Evolutionary conservation across 1,139 yeast genomes (phyloP).

Genomic region (Taphrina flavorubra): DNA sequence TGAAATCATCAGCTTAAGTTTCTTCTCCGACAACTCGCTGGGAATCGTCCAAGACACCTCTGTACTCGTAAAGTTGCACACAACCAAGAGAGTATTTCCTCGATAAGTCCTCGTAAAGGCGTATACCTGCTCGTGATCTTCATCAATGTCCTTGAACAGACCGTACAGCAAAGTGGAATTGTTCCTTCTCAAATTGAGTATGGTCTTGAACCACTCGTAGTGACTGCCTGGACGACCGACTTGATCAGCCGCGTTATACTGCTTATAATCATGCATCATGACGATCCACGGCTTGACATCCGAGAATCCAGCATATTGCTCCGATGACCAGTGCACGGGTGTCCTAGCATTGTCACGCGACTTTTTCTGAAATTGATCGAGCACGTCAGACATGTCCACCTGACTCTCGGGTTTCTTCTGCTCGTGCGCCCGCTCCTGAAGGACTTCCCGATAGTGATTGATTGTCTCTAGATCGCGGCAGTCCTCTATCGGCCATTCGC

Average conservation of each 20-base stretch:
- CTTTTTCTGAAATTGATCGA: conserved; percentile 48
- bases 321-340: conserved; percentile 63
- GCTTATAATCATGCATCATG: conserved; percentile 59
- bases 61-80: conserved; percentile 29
- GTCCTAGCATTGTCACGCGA: conserved; percentile 62
- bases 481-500: conserved; percentile 60
- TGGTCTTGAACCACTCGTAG: conserved; percentile 57
- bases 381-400: conserved; percentile 50
- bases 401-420: conserved; percentile 51
- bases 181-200: conserved; percentile 57
- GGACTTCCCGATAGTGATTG: conserved; percentile 48
- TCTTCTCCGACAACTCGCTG: not conserved
- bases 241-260: conserved; percentile 60
- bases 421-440: conserved; percentile 50
- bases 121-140: conserved; percentile 32
- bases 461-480: conserved; percentile 60
- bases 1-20: conserved; percentile 2
- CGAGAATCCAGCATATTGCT: conserved; percentile 59
- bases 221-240: conserved; percentile 58
- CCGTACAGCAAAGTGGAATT: conserved; percentile 58
- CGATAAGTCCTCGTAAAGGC: conserved; percentile 32
- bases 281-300: conserved; percentile 62
- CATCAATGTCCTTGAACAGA: conserved; percentile 49
- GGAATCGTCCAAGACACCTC: conserved; percentile 8
- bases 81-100: conserved; percentile 8